A percentile compares a stretch with the other conserved stretches of the same genome.
Conservation (phyloP, 2,329 filamentous ascomycete species). For the Aureobasidium sp. region DNA sequence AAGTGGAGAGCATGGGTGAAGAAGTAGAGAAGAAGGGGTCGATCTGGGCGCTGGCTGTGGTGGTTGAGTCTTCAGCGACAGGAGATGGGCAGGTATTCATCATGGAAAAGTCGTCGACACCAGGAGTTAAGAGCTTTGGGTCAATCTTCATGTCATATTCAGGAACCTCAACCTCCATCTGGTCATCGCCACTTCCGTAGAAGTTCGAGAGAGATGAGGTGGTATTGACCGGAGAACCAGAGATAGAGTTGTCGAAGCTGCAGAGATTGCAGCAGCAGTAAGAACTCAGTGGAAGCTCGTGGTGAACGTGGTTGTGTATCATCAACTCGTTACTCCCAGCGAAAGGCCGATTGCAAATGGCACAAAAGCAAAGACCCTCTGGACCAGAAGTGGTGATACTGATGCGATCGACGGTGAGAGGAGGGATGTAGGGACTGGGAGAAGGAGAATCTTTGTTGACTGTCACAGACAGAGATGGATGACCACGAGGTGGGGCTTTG, state of each 20-base stretch:
- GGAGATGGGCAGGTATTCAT: not conserved
- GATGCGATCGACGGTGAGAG: not conserved
- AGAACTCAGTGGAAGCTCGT: not conserved
- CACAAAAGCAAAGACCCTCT: not conserved
- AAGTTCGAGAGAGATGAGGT: not conserved
- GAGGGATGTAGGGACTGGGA: not conserved
- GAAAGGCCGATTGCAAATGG: not conserved
- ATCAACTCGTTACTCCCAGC: not conserved
- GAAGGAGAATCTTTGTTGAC: not conserved
- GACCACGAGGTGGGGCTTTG: not conserved
- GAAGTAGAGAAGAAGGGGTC: not conserved
- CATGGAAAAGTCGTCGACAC: not conserved
- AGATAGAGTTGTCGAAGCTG: not conserved
- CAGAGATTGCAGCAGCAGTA: not conserved
- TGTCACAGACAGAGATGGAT: too few species aligned
- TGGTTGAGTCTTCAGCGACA: not conserved
- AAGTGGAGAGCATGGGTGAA: not conserved
- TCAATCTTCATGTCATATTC: not conserved
- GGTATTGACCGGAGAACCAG: too few species aligned
- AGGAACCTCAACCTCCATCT: not conserved
- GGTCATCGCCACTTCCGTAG: not conserved
- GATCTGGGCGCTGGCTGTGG: not conserved
- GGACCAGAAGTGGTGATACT: not conserved
- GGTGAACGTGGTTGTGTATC: not conserved
- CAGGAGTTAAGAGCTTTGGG: not conserved